Evolutionary conservation across 345 rosid species (phyloP), one percentile per base, ranked within the genome.

Genomic region (Nephelium lappaceum): DNA sequence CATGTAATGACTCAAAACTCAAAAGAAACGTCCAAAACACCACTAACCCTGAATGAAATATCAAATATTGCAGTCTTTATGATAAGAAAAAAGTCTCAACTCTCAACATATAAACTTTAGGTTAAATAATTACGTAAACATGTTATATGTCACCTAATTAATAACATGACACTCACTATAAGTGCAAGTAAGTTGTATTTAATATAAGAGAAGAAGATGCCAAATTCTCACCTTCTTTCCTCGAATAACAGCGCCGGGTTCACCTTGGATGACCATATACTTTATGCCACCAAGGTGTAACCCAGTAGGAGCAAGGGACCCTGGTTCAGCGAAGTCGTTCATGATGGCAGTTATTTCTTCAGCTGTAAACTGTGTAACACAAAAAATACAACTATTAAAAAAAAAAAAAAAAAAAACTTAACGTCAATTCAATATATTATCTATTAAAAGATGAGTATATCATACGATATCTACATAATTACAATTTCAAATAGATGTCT

Each of bases 201-300:
- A n/a, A 31, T 53, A 19, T 71, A 6, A 25, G 36, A 21, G 42
- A 15, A 66, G 24, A 57, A 15, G 12, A 65, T 41, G 60, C 38
- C 9, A 49, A 3, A 18, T 66, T 31, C 39, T 27, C 27, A 83
- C 81, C 90, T 87, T 87, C 81, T 87, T 87, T 42, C 90, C 90
- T 45, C 86, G 84, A 49, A 85, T 87, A 23, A 87, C 90, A 21
- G 83, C 84, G 38, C 84, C 84, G 0, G 87, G 66, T 73, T 86
- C 89, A 36, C 90, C 88, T 77, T 87, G 88, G 70, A 87, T 87
- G 72, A 87, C 90, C 87, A 87, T 81, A 70, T 87, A 87, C 73
- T 87, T 87, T 27, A 87, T 76, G 43, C 85, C 87, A 11, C 90
- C 88, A 60, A 87, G 80, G 81, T 67, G 74, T 62, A 87, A 78